Conservation (phyloP, 1,139 yeast species). For the Pichia norvegensis region DNA sequence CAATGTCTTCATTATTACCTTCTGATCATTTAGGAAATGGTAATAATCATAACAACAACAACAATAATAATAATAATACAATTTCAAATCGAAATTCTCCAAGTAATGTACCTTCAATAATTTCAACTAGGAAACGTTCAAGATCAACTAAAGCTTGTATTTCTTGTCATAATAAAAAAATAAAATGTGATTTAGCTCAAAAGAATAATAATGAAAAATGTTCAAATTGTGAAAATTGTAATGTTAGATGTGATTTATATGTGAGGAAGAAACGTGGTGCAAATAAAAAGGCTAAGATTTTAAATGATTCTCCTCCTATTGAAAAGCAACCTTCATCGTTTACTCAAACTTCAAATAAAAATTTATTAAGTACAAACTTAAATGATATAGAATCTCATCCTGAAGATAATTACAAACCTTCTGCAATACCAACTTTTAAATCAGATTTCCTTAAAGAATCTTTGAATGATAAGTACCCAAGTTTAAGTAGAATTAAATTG, state of each 20-base stretch:
- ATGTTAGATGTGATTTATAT: constrained; percentile 45
- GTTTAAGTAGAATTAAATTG: constrained; percentile 16
- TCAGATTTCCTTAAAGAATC: constrained; percentile 15
- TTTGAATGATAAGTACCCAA: constrained; percentile 13
- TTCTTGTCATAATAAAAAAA: constrained; percentile 47
- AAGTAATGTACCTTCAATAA: not conserved
- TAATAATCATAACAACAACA: not conserved
- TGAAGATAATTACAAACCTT: constrained; percentile 4
- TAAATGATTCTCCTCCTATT: too few relatives aligned
- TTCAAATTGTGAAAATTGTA: constrained; percentile 47
- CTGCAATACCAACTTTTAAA: constrained; percentile 7
- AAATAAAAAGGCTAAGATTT: constrained; percentile 5
- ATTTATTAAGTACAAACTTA: constrained; percentile 6
- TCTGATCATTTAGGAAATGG: not conserved
- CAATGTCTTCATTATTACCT: not conserved
- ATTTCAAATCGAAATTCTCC: not conserved
- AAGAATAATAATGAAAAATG: constrained; percentile 37
- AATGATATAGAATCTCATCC: constrained; percentile 4
- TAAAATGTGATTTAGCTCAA: constrained; percentile 43
- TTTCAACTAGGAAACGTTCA: constrained; percentile 32
- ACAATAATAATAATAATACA: too few relatives aligned
- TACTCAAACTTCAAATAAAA: not conserved
- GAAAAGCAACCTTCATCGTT: too few relatives aligned
- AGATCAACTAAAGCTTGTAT: constrained; percentile 48
- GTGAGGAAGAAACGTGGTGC: constrained; percentile 30